Conservation (phyloP, 2,329 filamentous ascomycete species). For the Microdochium paspali region DNA sequence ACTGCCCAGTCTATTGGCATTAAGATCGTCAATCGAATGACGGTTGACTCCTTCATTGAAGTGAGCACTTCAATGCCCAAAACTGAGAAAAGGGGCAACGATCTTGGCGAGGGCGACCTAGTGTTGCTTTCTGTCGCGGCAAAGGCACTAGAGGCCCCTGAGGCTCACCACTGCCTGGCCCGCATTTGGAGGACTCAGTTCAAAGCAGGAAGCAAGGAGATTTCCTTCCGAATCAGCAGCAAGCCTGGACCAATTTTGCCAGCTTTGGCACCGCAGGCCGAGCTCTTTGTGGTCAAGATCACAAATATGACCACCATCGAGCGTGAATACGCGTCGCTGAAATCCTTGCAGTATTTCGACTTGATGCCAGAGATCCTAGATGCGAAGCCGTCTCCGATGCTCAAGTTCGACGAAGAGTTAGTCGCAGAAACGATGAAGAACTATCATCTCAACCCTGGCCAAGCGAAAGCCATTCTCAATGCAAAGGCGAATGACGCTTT, state of each 20-base stretch:
- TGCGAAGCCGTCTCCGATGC: conserved; percentile 81
- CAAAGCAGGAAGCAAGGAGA: conserved; percentile 73
- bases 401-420: conserved; percentile 69
- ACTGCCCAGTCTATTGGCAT: conserved; percentile 75
- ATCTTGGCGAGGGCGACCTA: conserved; percentile 77
- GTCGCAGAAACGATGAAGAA: conserved; percentile 61
- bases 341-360: conserved; percentile 91
- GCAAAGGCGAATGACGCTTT: conserved; percentile 95
- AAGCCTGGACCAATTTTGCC: conserved; percentile 51
- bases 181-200: conserved; percentile 71
- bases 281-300: conserved; percentile 70
- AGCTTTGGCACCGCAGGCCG: conserved; percentile 58
- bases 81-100: conserved; percentile 59
- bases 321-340: conserved; percentile 86
- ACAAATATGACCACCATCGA: conserved; percentile 92
- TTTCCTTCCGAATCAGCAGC: conserved; percentile 76
- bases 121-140: conserved; percentile 70
- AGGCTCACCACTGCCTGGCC: conserved; percentile 73
- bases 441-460: conserved; percentile 79
- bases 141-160: conserved; percentile 56
- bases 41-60: conserved; percentile 88
- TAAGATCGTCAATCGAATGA: conserved; percentile 79
- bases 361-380: conserved; percentile 85
- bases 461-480: conserved; percentile 85
- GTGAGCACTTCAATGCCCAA: conserved; percentile 75